phyloP scores from a whole-genome alignment of 768 basidiomycete species.

The Hebeloma cylindrosporum region DNA sequence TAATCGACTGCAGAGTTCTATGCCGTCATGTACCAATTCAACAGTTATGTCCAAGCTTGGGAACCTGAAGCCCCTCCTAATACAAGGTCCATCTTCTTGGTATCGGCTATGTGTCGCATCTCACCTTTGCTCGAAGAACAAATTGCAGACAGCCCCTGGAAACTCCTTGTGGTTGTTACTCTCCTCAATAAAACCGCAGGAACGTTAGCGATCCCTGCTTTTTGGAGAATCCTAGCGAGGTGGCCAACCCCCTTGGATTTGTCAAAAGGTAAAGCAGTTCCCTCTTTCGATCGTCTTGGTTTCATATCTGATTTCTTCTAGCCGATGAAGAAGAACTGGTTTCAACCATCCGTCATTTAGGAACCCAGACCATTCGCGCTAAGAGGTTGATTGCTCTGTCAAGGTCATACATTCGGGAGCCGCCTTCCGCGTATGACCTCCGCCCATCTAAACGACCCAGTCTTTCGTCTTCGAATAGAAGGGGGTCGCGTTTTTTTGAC shows the following conservation, averaged over 20 bases:
- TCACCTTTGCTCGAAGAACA: constrained; percentile 37
- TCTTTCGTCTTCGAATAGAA: constrained; percentile 10
- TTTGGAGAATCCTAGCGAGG: constrained; percentile 51
- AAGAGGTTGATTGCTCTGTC: constrained; percentile 57
- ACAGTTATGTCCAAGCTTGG: constrained; percentile 2
- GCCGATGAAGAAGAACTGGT: constrained; percentile 46
- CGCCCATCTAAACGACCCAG: constrained; percentile 35
- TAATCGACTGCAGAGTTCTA: no score
- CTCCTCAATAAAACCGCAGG: constrained; percentile 73
- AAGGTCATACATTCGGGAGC: constrained; percentile 46
- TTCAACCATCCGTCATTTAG: constrained; percentile 50
- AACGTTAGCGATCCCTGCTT: constrained; percentile 62
- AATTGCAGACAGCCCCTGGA: constrained; percentile 63
- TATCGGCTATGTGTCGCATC: not conserved
- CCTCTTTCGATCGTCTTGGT: not conserved
- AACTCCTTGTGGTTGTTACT: constrained; percentile 62
- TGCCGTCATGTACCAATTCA: no score
- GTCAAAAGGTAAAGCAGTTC: constrained; percentile 43
- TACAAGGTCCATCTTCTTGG: constrained; percentile 35
- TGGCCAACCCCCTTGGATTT: constrained; percentile 62
- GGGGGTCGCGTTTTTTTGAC: constrained; percentile 13
- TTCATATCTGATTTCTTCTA: constrained; percentile 23
- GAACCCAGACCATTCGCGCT: constrained; percentile 58
- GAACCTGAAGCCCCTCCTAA: constrained; percentile 28
- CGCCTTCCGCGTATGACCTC: constrained; percentile 32